phyloP scores from a whole-genome alignment of 345 rosid genomes.

The Angophora floribunda region DNA sequence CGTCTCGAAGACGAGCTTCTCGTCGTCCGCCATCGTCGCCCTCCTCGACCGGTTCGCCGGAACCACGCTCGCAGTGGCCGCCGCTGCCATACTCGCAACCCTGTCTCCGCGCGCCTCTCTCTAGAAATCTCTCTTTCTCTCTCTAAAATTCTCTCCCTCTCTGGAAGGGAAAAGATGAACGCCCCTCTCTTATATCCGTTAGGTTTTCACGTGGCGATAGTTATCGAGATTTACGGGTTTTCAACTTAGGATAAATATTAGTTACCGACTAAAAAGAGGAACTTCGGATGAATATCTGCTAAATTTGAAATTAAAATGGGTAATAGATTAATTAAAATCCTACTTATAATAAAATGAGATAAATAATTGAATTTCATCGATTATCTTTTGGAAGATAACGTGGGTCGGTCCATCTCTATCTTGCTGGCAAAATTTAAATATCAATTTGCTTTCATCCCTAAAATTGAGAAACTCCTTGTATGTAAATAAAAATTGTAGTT shows the following conservation, averaged over 20 bases:
- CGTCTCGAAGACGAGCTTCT: conserved; percentile 76
- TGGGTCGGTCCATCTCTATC: not conserved
- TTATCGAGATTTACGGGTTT: not conserved
- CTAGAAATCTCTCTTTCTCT: not conserved
- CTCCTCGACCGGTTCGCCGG: conserved; percentile 19
- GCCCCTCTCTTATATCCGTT: not conserved
- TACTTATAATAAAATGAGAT: not conserved
- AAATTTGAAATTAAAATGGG: not conserved
- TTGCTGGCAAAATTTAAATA: not conserved
- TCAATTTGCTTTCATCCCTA: not conserved
- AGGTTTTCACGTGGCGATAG: not conserved
- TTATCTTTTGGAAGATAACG: not conserved
- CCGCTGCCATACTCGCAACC: not conserved
- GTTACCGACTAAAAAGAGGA: no score
- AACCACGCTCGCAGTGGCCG: conserved; percentile 9
- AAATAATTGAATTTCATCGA: not conserved
- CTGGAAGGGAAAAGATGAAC: not conserved
- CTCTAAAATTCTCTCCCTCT: not conserved
- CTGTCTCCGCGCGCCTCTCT: not conserved
- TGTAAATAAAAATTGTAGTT: not conserved
- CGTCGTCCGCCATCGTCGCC: conserved; percentile 19
- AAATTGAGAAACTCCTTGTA: not conserved
- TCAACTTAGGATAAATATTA: not conserved
- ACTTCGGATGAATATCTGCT: not conserved
- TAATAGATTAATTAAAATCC: not conserved